These are phyloP conservation scores for Eucalyptus viminalis DNA, from an alignment of 345 rosid genomes.

Conservation along the genomic window DNA sequence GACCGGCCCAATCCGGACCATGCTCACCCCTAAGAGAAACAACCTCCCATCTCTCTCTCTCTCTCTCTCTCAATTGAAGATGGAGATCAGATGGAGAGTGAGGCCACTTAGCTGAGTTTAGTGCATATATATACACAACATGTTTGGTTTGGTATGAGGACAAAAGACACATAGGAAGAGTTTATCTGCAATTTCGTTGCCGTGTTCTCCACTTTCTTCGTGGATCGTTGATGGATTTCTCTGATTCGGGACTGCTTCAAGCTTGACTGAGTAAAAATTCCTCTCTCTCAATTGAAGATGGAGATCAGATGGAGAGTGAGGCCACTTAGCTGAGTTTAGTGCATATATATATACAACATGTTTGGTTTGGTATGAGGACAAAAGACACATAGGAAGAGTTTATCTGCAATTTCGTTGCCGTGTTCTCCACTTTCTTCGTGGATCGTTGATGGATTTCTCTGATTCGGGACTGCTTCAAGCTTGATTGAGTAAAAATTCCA, in stretches of 20 bases:
- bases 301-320: neutral
- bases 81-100: neutral
- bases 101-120: neutral
- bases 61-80: neutral
- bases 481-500: neutral
- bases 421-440: neutral
- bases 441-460: neutral
- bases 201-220: neutral
- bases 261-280: neutral
- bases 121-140: neutral
- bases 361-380: neutral
- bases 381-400: neutral
- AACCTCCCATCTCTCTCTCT: slow-evolving; percentile 4
- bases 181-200: neutral
- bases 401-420: neutral
- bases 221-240: neutral
- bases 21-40: neutral
- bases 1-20: too few relatives aligned
- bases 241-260: neutral
- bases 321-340: neutral
- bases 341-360: neutral
- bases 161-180: neutral
- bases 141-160: neutral
- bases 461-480: neutral
- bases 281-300: neutral